These are phyloP conservation scores for Penicillium pancosmium DNA, from an alignment of 495 filamentous ascomycete genomes.

Conservation along the genomic window DNA sequence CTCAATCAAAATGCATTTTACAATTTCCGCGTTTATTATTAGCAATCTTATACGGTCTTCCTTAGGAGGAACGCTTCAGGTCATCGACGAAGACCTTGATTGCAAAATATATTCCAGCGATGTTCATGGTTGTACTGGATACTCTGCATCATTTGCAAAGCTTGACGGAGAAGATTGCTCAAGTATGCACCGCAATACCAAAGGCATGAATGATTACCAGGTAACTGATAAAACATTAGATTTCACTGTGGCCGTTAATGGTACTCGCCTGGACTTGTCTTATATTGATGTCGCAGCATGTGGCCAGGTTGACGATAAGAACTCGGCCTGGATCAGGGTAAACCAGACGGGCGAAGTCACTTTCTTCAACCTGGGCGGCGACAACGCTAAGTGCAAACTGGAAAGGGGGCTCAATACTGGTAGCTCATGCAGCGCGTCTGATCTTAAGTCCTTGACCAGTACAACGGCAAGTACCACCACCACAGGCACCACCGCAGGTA, in stretches of 20 bases:
- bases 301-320: background rate
- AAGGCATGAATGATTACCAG: background rate
- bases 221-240: conserved; percentile 5
- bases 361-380: conserved; percentile 12
- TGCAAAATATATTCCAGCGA: conserved; percentile 8
- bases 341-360: conserved; percentile 6
- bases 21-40: background rate
- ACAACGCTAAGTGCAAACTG: conserved; percentile 8
- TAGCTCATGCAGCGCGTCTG: conserved; percentile 10
- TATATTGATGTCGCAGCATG: conserved; percentile 4
- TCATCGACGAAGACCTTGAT: conserved; percentile 10
- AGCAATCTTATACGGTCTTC: background rate
- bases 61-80: conserved; percentile 5
- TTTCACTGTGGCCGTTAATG: background rate
- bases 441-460: background rate
- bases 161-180: conserved; percentile 9
- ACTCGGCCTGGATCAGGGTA: conserved; percentile 8
- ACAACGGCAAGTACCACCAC: background rate
- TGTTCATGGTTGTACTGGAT: conserved; percentile 5
- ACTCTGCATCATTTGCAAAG: conserved; percentile 9
- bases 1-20: background rate
- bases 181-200: background rate
- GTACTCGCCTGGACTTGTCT: background rate
- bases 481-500: background rate
- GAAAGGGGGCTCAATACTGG: conserved; percentile 13